Evolutionary conservation across 1,284 basidiomycete genomes (phyloP).

Genomic region (Tilletia horrida): DNA sequence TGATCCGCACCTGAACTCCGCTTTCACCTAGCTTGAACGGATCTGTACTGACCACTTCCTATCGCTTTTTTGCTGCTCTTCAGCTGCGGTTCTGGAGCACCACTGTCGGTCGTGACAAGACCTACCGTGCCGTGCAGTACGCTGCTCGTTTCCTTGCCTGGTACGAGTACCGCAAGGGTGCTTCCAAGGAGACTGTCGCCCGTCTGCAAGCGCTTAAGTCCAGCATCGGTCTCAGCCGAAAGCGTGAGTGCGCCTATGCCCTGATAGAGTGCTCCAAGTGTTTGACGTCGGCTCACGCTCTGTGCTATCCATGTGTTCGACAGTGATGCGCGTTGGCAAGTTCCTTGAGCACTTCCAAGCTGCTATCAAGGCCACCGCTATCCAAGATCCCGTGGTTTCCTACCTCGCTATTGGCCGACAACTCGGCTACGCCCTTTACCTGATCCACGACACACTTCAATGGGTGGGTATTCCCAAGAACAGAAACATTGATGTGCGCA

Average conservation of each 20-base stretch:
- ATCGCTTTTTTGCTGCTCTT: not conserved
- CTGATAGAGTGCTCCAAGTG: too few relatives aligned
- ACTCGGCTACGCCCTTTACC: constrained; percentile 84
- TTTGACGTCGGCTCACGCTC: too few relatives aligned
- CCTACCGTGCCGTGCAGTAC: constrained; percentile 88
- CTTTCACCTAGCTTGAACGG: too few relatives aligned
- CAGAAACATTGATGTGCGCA: not conserved
- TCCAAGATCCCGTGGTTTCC: constrained; percentile 69
- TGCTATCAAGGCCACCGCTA: constrained; percentile 71
- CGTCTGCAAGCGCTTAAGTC: constrained; percentile 57
- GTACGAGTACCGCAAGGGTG: constrained; percentile 59
- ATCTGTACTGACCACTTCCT: too few relatives aligned
- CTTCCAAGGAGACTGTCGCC: constrained; percentile 56
- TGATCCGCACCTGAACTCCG: too few relatives aligned
- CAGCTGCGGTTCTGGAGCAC: constrained; percentile 54
- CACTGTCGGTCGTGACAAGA: constrained; percentile 61
- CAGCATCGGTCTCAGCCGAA: constrained; percentile 56
- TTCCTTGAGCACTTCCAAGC: constrained; percentile 91
- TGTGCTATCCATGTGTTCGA: not conserved
- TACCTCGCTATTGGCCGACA: constrained; percentile 79
- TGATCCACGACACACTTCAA: constrained; percentile 57
- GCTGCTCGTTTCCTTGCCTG: constrained; percentile 85
- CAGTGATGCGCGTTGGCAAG: constrained; percentile 89
- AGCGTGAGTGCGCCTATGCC: constrained; percentile 56
- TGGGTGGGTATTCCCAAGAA: constrained; percentile 27